Evolutionary conservation across 1,284 basidiomycete genomes (phyloP), one percentile per base, ranked within the genome.

Genomic region (Cryptococcus amylolentus): DNA sequence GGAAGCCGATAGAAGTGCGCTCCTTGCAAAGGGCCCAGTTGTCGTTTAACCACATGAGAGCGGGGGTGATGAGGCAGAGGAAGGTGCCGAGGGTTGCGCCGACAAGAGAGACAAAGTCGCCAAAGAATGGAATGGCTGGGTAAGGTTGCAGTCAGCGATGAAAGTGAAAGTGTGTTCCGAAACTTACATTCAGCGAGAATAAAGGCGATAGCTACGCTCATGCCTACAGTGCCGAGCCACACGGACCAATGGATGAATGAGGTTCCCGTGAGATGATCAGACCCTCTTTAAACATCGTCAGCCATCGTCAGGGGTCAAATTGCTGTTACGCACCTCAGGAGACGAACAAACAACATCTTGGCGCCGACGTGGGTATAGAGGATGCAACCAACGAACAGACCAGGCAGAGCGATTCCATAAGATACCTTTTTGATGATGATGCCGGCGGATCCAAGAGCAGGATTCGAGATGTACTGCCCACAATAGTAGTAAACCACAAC

Each of bases 201-300:
- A 48, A 58, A 60, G 10, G 45, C 52, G 16, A 63, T 31, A 27
- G 42, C 28, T 26, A 61, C 59, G 28, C 51, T 52, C 1, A 48
- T 39, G 46, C 56, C 57, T 48, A 35, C 56, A 4, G 48, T 53
- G 2, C 37, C 37, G 23, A 40, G 27, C 39, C 41, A 38, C 26
- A 20, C 20, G n/a, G 31, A 16, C 37, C 31, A 82, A 18, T 39
- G 18, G 20, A 65, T 61, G 44, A 62, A 66, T n/a, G 14, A 61
- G 66, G 54, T 6, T 53, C 57, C 40, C 51, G 63, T 81, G 50
- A 87, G 68, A 67, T 87, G 86, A 14, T 73, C 72, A 7, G 82
- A 80, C 57, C 80, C 79, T 41, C 62, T 60, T 41, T 16, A 23
- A n/a, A 45, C 44, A 16, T 10, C n/a, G 27, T 23, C 5, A 38